A percentile compares a stretch with the other conserved stretches of the same genome.
Evolutionary conservation across 2,329 filamentous ascomycete genomes (phyloP).

Genomic region (Scedosporium minutisporum): DNA sequence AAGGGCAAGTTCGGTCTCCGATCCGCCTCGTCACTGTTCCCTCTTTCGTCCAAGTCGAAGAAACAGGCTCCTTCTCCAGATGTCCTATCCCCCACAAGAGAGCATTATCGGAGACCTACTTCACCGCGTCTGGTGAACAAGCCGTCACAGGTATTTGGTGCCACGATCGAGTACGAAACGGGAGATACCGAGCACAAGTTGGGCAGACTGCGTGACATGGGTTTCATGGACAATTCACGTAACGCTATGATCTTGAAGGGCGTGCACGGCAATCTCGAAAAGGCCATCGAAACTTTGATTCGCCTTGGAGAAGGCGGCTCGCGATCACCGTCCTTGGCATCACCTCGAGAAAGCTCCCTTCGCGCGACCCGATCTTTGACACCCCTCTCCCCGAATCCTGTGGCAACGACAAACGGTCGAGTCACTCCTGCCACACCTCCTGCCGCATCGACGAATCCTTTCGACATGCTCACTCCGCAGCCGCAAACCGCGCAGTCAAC

Average conservation of each 20-base stretch:
- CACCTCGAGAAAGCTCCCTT: constrained; percentile 36
- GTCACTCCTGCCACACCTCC: constrained; percentile 25
- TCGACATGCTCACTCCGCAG: constrained; percentile 48
- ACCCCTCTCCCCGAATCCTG: constrained; percentile 30
- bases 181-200: constrained; percentile 69
- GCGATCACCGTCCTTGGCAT: constrained; percentile 24
- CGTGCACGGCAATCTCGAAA: constrained; percentile 75
- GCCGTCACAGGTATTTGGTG: constrained; percentile 59
- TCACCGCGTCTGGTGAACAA: constrained; percentile 46
- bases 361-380: constrained; percentile 45
- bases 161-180: constrained; percentile 46
- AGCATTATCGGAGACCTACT: constrained; percentile 18
- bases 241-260: constrained; percentile 76
- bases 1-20: constrained; percentile 52
- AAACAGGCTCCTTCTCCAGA: constrained; percentile 33
- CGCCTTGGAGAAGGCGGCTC: constrained; percentile 65
- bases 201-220: constrained; percentile 74
- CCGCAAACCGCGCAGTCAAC: constrained; percentile 58
- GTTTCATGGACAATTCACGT: constrained; percentile 73
- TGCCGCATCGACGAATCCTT: constrained; percentile 54
- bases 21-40: constrained; percentile 58
- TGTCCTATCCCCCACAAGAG: constrained; percentile 7
- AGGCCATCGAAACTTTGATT: constrained; percentile 74
- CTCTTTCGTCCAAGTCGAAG: constrained; percentile 50
- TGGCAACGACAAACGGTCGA: constrained; percentile 18